A percentile compares a stretch with the other conserved stretches of the same genome.
Evolutionary conservation across 2,329 filamentous ascomycete genomes (phyloP).

Genomic region (Talaromyces rugulosus): DNA sequence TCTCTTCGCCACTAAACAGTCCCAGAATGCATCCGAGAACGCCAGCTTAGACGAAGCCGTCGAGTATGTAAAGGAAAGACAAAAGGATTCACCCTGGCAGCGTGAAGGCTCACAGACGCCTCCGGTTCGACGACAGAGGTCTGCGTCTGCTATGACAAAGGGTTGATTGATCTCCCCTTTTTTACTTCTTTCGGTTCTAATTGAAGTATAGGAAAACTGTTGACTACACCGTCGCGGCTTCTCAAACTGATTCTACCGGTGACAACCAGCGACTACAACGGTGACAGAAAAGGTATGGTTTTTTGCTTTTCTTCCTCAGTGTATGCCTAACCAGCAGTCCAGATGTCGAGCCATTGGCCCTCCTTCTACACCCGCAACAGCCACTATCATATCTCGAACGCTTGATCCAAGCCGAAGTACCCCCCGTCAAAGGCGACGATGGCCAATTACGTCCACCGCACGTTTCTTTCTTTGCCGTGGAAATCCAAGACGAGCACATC

Average conservation of each 20-base stretch:
- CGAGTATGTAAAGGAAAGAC: constrained; percentile 25
- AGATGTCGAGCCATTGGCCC: constrained; percentile 75
- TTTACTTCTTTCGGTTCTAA: not conserved
- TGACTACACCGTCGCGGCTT: constrained; percentile 75
- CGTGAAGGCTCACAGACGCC: constrained; percentile 56
- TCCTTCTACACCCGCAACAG: constrained; percentile 84
- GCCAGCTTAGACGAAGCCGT: not conserved
- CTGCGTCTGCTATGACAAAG: constrained; percentile 60
- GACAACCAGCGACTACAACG: constrained; percentile 55
- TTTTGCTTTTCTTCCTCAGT: not conserved
- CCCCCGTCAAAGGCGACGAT: constrained; percentile 58
- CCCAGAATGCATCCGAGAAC: not conserved
- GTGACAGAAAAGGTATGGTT: constrained; percentile 48
- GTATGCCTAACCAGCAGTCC: not conserved
- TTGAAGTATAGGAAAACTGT: constrained; percentile 58
- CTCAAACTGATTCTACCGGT: constrained; percentile 78
- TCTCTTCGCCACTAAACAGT: not conserved
- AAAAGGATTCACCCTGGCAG: constrained; percentile 63
- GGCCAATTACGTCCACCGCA: constrained; percentile 67
- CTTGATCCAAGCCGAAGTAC: constrained; percentile 82
- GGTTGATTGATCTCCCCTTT: constrained; percentile 37
- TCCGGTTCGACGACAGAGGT: constrained; percentile 49
- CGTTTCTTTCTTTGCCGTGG: constrained; percentile 76
- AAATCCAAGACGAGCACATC: constrained; percentile 60
- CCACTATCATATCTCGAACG: constrained; percentile 86